Conservation (phyloP, 768 basidiomycete species). For the Panaeolus cyanescens region DNA sequence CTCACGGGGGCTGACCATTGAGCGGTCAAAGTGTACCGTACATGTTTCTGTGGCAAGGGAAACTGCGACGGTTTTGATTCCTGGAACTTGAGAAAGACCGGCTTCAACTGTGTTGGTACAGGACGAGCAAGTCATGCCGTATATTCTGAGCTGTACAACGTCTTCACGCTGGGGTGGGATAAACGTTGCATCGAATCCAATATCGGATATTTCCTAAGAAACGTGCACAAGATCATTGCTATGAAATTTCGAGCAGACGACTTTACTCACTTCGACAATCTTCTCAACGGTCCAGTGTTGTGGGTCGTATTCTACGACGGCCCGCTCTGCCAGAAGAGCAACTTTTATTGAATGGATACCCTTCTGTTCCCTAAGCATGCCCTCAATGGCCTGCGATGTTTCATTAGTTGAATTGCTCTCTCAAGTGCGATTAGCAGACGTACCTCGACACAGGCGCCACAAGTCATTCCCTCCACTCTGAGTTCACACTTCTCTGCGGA, state of each 20-base stretch:
- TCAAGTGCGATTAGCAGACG: conserved; percentile 18
- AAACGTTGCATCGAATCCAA: conserved; percentile 86
- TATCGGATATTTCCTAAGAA: conserved; percentile 84
- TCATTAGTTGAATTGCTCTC: background rate
- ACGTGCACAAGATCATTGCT: conserved; percentile 10
- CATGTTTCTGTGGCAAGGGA: conserved; percentile 78
- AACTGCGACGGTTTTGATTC: conserved; percentile 71
- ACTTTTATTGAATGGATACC: conserved; percentile 93
- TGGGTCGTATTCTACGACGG: conserved; percentile 87
- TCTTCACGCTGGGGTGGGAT: conserved; percentile 70
- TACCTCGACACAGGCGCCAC: conserved; percentile 87
- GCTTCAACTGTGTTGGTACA: conserved; percentile 79
- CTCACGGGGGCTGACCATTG: conserved; percentile 76
- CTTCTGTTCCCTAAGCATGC: conserved; percentile 76
- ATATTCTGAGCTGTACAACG: conserved; percentile 73
- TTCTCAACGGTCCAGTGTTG: conserved; percentile 78
- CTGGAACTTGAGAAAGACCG: conserved; percentile 68
- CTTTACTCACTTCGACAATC: conserved; percentile 64
- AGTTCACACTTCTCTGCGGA: conserved; percentile 67
- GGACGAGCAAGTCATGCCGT: conserved; percentile 89
- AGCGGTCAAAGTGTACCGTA: conserved; percentile 74
- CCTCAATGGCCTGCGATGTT: conserved; percentile 71
- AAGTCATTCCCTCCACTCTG: conserved; percentile 89
- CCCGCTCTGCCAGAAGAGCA: conserved; percentile 96
- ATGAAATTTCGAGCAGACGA: background rate